Evolutionary conservation across 2,329 filamentous ascomycete genomes (phyloP), one percentile per base, ranked within the genome.

Genomic region (Sclerotinia trifoliorum): DNA sequence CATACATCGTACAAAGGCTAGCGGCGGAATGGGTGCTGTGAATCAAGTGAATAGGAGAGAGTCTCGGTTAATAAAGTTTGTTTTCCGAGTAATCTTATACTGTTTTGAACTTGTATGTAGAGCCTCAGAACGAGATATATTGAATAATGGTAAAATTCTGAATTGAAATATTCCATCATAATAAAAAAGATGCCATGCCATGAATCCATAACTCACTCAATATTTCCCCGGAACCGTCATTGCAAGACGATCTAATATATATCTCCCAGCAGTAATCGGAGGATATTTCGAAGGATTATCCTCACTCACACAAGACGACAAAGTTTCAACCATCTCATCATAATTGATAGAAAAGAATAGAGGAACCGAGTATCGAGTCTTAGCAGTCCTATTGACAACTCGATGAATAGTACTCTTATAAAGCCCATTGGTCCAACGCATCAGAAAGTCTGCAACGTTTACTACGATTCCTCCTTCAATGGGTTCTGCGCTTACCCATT

Each of bases 401-500:
- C 84, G 79, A 73, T 88, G 85, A 5, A 84, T 75, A 61, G 81
- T 85, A 72, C 81, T 84, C 73, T 81, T 83, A 77, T 85, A 87
- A 60, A 78, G 76, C 21, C 82, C 81, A 65, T 83, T 82, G 19
- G 84, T 86, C 82, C 83, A 84, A 17, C 79, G 74, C 70, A 78
- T 77, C 69, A 85, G 76, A 72, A 85, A 79, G 70, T 85, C 82
- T 42, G 82, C 83, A 21, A 84, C 73, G 70, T 85, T 86, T 69
- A 86, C 81, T 0, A 86, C 83, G 55, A 82, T 82, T 1, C 82
- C 83, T 35, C 79, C 82, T 55, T 78, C 73, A 4, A 79, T 78
- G 0, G 83, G 83, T 15, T 78, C 75, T 0, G 83, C 81, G 65
- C 78, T 73, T 15, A 78, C 78, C 83, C 82, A 86, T 10, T 78